Conservation (phyloP, 306 rosid species). For the Begonia fuchsioides region DNA sequence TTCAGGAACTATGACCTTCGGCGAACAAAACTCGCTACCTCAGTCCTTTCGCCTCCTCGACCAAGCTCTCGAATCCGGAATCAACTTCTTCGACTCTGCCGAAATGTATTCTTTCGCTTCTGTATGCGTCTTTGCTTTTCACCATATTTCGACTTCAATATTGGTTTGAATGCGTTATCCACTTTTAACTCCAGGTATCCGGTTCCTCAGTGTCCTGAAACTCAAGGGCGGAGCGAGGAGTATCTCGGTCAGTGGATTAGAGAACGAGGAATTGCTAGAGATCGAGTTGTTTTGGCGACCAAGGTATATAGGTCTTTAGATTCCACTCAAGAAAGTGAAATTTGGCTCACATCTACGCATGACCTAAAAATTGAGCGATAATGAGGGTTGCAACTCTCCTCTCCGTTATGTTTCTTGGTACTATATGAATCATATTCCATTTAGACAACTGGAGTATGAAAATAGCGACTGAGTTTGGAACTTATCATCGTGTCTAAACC, state of each 20-base stretch:
- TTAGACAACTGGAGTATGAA: too few species aligned
- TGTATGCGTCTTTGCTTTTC: not conserved
- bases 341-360: too few species aligned
- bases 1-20: conserved; percentile 85
- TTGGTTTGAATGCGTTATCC: not conserved
- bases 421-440: too few species aligned
- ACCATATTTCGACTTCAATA: not conserved
- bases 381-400: too few species aligned
- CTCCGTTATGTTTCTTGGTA: too few species aligned
- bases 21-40: conserved; percentile 53
- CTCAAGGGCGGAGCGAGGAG: conserved; percentile 78
- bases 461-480: too few species aligned
- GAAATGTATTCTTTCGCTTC: conserved; percentile 37
- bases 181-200: conserved; percentile 44
- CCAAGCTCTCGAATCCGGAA: conserved; percentile 46
- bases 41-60: conserved; percentile 66
- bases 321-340: too few species aligned
- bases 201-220: conserved; percentile 66
- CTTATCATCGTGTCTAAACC: too few species aligned
- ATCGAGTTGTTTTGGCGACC: conserved; percentile 50
- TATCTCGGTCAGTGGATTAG: conserved; percentile 73
- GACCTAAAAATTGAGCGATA: too few species aligned
- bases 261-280: conserved; percentile 38
- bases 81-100: conserved; percentile 86
- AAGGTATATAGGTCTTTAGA: conserved; percentile 27